phyloP scores from a whole-genome alignment of 257 asterid genomes.

The Nicotiana tabacum region DNA sequence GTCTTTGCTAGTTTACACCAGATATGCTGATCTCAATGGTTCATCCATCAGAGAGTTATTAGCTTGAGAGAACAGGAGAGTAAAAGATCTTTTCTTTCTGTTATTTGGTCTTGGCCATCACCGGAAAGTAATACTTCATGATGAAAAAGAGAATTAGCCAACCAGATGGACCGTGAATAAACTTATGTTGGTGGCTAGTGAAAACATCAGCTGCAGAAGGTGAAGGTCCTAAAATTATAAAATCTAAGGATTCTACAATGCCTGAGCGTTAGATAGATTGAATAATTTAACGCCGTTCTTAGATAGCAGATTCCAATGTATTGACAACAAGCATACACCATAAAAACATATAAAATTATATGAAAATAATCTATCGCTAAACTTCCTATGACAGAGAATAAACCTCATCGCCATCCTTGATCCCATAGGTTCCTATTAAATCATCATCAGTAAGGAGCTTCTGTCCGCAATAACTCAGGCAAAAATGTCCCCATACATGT shows the following conservation, averaged over 20 bases:
- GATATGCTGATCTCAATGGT: neutral
- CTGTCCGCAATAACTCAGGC: slow-evolving; percentile 18
- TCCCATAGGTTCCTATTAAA: slow-evolving; percentile 18
- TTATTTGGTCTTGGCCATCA: too few species aligned
- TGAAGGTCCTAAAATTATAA: neutral
- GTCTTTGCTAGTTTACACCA: neutral
- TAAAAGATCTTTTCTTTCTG: neutral
- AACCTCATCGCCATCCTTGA: slow-evolving; percentile 23
- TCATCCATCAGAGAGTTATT: neutral
- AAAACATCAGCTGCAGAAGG: neutral
- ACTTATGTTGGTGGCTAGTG: neutral
- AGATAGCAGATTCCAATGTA: neutral
- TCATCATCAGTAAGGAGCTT: slow-evolving; percentile 12
- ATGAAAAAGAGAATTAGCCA: neutral
- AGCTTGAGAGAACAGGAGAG: neutral
- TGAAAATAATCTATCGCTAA: neutral
- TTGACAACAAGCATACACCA: neutral
- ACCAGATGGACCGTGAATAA: neutral
- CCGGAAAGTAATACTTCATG: too few species aligned
- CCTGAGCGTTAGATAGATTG: neutral
- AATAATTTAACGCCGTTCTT: neutral
- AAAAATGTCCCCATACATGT: slow-evolving; percentile 25
- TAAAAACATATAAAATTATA: neutral
- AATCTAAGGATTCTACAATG: neutral
- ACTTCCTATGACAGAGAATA: neutral